phyloP scores from a whole-genome alignment of 83 land plant species.

The Diphasiastrum complanatum region DNA sequence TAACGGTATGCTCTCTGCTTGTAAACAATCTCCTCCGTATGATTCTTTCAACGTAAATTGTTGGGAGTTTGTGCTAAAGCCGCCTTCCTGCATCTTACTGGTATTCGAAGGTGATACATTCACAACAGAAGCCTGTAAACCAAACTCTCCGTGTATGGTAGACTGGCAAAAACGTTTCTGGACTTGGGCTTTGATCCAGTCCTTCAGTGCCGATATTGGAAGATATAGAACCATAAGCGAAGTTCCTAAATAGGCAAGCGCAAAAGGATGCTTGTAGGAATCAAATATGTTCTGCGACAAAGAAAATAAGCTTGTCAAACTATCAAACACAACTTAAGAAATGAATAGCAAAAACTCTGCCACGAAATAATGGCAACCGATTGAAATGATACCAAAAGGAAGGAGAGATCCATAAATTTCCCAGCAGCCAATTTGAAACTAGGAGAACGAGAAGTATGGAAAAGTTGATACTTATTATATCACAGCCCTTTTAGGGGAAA shows the following conservation, averaged over 20 bases:
- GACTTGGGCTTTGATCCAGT: constrained; percentile 43
- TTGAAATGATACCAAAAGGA: no score
- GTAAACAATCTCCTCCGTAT: constrained; percentile 32
- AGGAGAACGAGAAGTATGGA: no score
- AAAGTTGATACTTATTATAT: no score
- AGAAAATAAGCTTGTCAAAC: constrained; percentile 6
- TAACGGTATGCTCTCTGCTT: constrained; percentile 39
- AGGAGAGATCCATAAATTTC: no score
- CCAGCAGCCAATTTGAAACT: no score
- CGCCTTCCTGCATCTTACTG: constrained; percentile 17
- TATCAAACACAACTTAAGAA: background rate
- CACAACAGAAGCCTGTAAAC: constrained; percentile 23
- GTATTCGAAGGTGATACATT: constrained; percentile 37
- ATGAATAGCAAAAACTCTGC: background rate
- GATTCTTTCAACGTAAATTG: constrained; percentile 31
- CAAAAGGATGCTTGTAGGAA: constrained; percentile 90
- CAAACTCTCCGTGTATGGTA: constrained; percentile 19
- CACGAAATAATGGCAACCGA: background rate
- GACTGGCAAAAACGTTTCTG: constrained; percentile 29
- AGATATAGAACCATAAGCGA: constrained; percentile 91
- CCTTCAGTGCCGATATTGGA: constrained; percentile 66
- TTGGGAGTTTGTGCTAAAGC: constrained; percentile 40
- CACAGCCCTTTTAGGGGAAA: no score
- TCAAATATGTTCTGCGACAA: constrained; percentile 61
- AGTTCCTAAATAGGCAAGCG: constrained; percentile 80